Evolutionary conservation across 1,139 yeast species (phyloP), one percentile per base, ranked within the genome.

Genomic region (Eremothecium coryli): DNA sequence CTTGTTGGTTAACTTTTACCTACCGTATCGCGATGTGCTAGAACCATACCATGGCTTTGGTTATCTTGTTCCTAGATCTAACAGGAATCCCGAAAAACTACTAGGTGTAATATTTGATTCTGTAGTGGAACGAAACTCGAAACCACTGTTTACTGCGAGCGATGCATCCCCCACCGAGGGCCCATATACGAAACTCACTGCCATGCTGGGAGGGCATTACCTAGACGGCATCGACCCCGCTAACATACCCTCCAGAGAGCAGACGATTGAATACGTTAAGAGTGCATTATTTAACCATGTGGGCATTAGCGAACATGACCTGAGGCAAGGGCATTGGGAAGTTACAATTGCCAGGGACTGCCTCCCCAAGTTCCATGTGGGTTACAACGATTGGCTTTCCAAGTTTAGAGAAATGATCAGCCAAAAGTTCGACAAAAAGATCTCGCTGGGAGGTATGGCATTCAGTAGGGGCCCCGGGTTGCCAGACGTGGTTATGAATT

Each of bases 41-140:
- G 42, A 46, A 17, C 46, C 44, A 23, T 53, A 57, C 29, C 59
- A 68, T 33, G 95, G 96, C 32, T 90, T 90, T 65, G 98, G 98
- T 2, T 85, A 82, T 48, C 67, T 90, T 36, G 82, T 85, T 3
- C 98, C 98, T 25, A 68, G 60, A 51, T 60, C 60, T 28, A 51
- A 54, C 22, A 46, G 55, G 5, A 80, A 82, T 47, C 70, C 73
- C 1, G 78, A 76, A 34, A 66, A 72, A 15, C 60, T 86, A 13
- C 64, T 90, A 27, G 98, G 98, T 2, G 85, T 85, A 2, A 85
- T 90, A 21, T 90, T 82, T 58, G 97, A 90, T 55, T 82, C 95
- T 1, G 86, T 84, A 33, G 71, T 84, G 10, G 88, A 77, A 51
- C 64, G 68, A 42, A 61, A 69, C 39, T 63, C 70, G 18, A 44